phyloP scores from a whole-genome alignment of 108 stramenopile genomes.

The Mediolabrus comicus region DNA sequence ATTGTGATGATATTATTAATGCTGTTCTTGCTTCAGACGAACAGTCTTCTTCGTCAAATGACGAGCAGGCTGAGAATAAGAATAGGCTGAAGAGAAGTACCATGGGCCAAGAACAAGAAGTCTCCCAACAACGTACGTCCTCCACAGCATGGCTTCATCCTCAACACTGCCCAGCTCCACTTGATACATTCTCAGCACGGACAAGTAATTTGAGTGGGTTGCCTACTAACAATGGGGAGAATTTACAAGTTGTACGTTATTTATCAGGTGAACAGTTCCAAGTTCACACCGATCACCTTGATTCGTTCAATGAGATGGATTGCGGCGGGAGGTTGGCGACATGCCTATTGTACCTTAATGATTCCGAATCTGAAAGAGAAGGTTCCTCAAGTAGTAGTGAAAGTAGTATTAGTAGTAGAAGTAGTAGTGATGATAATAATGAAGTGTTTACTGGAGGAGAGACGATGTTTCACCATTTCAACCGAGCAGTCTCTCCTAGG shows the following conservation, averaged over 20 bases:
- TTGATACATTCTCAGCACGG: slow-evolving; percentile 27
- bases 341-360: slow-evolving; percentile 45
- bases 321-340: slow-evolving; percentile 50
- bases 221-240: slow-evolving; percentile 42
- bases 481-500: slow-evolving; percentile 11
- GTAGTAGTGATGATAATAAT: background rate
- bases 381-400: too few species aligned
- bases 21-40: slow-evolving; percentile 10
- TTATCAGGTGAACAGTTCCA: slow-evolving; percentile 42
- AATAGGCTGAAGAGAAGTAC: slow-evolving; percentile 36
- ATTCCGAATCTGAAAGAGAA: slow-evolving; percentile 11
- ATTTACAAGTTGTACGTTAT: slow-evolving; percentile 56
- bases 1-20: slow-evolving; percentile 31
- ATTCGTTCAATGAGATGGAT: slow-evolving; percentile 49
- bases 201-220: slow-evolving; percentile 27
- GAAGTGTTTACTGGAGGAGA: slow-evolving; percentile 30
- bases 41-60: background rate
- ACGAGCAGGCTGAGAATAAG: background rate
- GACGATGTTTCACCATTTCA: slow-evolving; percentile 46
- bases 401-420: too few species aligned
- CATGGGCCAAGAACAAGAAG: slow-evolving; percentile 22
- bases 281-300: slow-evolving; percentile 52
- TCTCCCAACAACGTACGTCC: slow-evolving; percentile 32
- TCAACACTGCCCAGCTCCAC: slow-evolving; percentile 18
- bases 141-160: slow-evolving; percentile 46